Base-by-base conservation (phyloP, 306 rosid species). In the Sicyos baderoa region DNA sequence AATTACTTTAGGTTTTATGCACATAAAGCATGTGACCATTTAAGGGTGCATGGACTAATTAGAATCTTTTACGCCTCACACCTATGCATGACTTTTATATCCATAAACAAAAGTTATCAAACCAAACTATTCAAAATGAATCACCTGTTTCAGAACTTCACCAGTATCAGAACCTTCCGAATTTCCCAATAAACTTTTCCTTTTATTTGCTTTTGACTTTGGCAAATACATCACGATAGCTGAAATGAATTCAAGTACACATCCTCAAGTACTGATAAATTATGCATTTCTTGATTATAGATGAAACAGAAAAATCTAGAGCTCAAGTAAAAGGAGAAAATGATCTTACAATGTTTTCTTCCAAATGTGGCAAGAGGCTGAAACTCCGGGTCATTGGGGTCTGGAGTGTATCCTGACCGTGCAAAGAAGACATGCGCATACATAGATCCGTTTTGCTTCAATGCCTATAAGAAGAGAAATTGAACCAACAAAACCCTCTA, bases 391-490 rank as follows among this genome's bases (percentile, higher is more conserved):
- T 93, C 96, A 76, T 27, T 85, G 49, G 99, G 99, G 77, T 93
- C 99, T 1, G 91, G 84, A 2, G 96, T 82, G 76, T 70, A 90
- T 53, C 99, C 99, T 37, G 99, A 86, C 69, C 81, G 94, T 18
- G 96, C 88, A 79, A 90, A 88, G 91, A 82, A 93, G 68, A 86
- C 97, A 74, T 93, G 97, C 53, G 87, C 96, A 72, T 82, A 88
- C n/a, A 89, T 47, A 75, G 87, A 85, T 59, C 91, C 99, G 74
- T 93, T 93, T 74, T 86, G 81, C 83, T 86, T 86, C 80, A 92
- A 74, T 56, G 81, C 80, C 97, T 92, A 81, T 16, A 80, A 67
- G 68, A 55, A 75, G 8, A 65, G 76, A 63, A 14, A 81, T 27
- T 5, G 23, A 35, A 35, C 42, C 14, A 25, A 2, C 69, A 40